Evolutionary conservation across 1,139 yeast genomes (phyloP).

Genomic region (Saccharomycopsis hybrid): DNA sequence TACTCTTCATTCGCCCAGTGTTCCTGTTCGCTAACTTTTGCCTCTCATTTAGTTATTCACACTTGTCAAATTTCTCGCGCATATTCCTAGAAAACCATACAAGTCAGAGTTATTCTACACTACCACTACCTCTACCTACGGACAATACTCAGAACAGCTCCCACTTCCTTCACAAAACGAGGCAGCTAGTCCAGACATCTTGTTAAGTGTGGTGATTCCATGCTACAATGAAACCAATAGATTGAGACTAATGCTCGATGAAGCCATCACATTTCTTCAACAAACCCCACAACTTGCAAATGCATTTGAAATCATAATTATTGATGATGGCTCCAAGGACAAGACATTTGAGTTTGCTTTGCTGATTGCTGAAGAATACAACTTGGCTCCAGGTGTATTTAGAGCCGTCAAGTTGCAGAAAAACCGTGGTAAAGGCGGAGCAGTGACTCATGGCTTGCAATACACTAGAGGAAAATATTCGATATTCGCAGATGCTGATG

Average conservation of each 20-base stretch:
- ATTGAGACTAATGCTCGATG: conserved; percentile 69
- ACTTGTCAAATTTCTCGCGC: conserved; percentile 37
- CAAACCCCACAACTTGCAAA: conserved; percentile 27
- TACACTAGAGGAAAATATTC: conserved; percentile 67
- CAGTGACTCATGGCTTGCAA: conserved; percentile 89
- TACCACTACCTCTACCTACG: conserved; percentile 22
- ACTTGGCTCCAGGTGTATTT: conserved; percentile 51
- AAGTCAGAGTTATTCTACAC: conserved; percentile 36
- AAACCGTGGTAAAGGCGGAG: conserved; percentile 97
- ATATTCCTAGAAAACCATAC: conserved; percentile 38
- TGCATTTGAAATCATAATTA: conserved; percentile 70
- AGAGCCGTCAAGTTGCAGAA: conserved; percentile 60
- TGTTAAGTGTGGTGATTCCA: conserved; percentile 62
- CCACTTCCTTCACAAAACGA: conserved; percentile 18
- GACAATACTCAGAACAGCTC: conserved; percentile 22
- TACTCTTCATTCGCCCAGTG: no score
- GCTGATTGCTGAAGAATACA: conserved; percentile 48
- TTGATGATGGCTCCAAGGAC: conserved; percentile 89
- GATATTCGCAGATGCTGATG: conserved; percentile 96
- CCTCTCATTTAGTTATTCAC: conserved; percentile 26
- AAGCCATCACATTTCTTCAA: conserved; percentile 56
- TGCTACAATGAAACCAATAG: conserved; percentile 82
- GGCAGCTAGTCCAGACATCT: conserved; percentile 26
- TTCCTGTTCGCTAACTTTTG: no score
- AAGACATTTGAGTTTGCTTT: conserved; percentile 72